Conservation (phyloP, 805 yeast genomes). For the Nakazawaea populi region DNA sequence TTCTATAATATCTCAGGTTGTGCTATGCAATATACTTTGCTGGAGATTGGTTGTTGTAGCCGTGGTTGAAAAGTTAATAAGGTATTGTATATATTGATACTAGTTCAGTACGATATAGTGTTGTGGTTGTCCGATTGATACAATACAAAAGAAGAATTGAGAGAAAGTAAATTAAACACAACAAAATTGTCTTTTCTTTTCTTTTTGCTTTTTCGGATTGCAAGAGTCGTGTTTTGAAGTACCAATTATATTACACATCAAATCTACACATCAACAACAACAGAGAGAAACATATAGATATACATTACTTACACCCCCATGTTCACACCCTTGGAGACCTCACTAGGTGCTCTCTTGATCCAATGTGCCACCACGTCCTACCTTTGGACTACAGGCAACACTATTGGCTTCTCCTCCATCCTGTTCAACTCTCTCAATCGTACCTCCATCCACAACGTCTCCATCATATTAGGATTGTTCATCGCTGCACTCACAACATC, state of each 20-base stretch:
- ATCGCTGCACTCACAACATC: conserved; percentile 21
- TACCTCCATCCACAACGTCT: conserved; percentile 20
- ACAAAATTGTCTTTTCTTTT: neutral
- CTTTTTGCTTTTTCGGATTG: neutral
- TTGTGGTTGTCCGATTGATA: too few relatives aligned
- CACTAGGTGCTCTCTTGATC: conserved; percentile 40
- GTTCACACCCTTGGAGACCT: conserved; percentile 40
- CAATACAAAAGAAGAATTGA: neutral
- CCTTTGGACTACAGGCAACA: conserved; percentile 31
- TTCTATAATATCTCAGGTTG: too few relatives aligned
- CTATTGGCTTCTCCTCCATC: conserved; percentile 42
- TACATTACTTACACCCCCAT: conserved; percentile 13
- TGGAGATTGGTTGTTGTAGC: too few relatives aligned
- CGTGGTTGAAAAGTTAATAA: too few relatives aligned
- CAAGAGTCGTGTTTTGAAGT: too few relatives aligned
- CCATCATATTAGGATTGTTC: conserved; percentile 31
- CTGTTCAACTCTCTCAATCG: conserved; percentile 24
- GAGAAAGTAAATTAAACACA: neutral
- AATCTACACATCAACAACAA: too few relatives aligned
- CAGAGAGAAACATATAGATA: too few relatives aligned
- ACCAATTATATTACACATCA: too few relatives aligned
- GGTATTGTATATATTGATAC: too few relatives aligned
- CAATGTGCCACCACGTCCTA: conserved; percentile 40
- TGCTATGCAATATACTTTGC: too few relatives aligned
- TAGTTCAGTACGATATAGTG: too few relatives aligned